Evolutionary conservation across 169 alveolate genomes (phyloP), one percentile per base, ranked within the genome.

Genomic region (Eimeria necatrix): DNA sequence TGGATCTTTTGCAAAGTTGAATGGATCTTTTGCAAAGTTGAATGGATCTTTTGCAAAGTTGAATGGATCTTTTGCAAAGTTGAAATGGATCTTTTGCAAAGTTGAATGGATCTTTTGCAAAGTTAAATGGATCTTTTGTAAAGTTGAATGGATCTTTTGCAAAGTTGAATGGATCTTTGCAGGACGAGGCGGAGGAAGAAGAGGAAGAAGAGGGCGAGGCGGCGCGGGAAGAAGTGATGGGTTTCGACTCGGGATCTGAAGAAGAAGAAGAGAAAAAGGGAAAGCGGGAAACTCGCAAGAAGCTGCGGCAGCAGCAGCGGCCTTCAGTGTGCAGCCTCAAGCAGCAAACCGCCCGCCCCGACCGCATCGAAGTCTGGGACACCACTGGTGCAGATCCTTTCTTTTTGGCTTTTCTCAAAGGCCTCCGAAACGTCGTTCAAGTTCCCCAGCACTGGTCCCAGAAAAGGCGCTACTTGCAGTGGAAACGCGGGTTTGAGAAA

Each of bases 371-470:
- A 91, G 96, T 98, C 83, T 98, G 99, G 99, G 99, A 99, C 94
- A 97, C 99, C 61, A 99, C 99, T 53, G 98, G 99, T 16, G 96
- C 97, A 61, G 99, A 99, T 93, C 99, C 99, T 7, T 96, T 93
- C 71, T 99, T 99, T 93, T 97, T 98, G 86, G 99, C 99, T 22
- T 98, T 98, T 96, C 96, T 99, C 93, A 99, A 99, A 97, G 98
- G 99, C 70, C 96, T 97, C 74, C 97, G 99, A 85, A 99, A 99
- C 96, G 97, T 99, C 52, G 99, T 99, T 22, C 98, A 99, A 48
- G 99, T 99, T 48, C 99, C 99, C 10, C 97, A 97, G 56, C 99
- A 99, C 95, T 99, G 99, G 99, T 97, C 99, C 56, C 99, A 99
- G 93, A 99, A 99, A 96, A 97, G 99, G 93, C 97, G 99, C 92